These are phyloP conservation scores for Mesembryanthemum crystallinum DNA, from an alignment of 148 eudicot genomes.

Conservation along the genomic window DNA sequence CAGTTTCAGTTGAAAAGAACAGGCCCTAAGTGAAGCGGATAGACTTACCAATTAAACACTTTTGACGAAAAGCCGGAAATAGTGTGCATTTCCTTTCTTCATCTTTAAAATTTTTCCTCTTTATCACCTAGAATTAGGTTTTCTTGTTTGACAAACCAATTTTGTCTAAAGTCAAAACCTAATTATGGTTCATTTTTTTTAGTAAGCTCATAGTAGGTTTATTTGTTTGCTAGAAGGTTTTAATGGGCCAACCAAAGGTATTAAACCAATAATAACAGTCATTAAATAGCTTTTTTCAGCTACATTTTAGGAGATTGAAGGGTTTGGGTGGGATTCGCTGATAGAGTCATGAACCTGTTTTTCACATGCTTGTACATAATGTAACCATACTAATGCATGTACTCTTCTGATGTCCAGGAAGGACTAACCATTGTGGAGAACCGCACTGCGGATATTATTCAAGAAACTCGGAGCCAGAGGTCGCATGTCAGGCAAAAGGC, in stretches of 20 bases:
- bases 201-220: background rate
- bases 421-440: conserved; percentile 74
- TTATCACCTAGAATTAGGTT: background rate
- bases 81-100: no score
- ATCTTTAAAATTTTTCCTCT: no score
- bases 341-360: background rate
- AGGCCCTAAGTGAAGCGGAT: no score
- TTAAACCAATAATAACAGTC: background rate
- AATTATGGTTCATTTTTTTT: background rate
- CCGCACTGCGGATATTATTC: conserved; percentile 76
- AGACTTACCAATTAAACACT: no score
- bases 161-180: no score
- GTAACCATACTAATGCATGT: background rate
- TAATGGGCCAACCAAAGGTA: background rate
- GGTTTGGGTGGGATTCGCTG: background rate
- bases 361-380: background rate
- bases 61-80: no score
- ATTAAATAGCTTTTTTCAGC: background rate
- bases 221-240: background rate
- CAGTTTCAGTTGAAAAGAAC: no score
- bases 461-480: conserved; percentile 78
- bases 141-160: no score
- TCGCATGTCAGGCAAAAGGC: conserved; percentile 52
- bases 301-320: background rate
- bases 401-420: conserved; percentile 49